These are phyloP conservation scores for Margaritispora aquatica DNA, from an alignment of 495 filamentous ascomycete species.

Conservation along the genomic window DNA sequence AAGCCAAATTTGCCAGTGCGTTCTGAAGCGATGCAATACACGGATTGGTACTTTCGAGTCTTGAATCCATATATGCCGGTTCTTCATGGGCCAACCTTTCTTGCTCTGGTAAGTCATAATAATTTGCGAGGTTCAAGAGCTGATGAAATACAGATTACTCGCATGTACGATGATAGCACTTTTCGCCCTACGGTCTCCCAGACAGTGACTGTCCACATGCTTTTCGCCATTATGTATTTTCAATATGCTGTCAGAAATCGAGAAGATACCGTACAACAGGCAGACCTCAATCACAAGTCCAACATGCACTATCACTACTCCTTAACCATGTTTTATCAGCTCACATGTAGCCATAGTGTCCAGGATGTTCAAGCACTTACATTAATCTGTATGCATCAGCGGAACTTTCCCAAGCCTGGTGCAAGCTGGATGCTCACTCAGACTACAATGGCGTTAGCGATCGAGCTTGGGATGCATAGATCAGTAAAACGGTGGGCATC, in stretches of 20 bases:
- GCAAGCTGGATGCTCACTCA: conserved; percentile 58
- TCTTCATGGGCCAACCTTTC: conserved; percentile 64
- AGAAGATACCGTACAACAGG: conserved; percentile 42
- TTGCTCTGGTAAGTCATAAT: conserved; percentile 50
- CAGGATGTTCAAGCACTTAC: conserved; percentile 65
- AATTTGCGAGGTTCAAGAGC: not conserved
- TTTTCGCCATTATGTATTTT: conserved; percentile 70
- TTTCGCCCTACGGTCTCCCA: conserved; percentile 57
- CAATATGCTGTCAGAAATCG: conserved; percentile 62
- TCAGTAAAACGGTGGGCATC: conserved; percentile 56
- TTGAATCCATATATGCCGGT: conserved; percentile 67
- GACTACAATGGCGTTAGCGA: conserved; percentile 53
- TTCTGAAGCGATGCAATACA: conserved; percentile 53
- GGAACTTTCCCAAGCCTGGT: conserved; percentile 74
- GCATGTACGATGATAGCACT: conserved; percentile 54
- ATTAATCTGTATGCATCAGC: conserved; percentile 61
- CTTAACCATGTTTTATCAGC: conserved; percentile 56
- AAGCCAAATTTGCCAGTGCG: conserved; percentile 50
- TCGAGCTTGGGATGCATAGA: conserved; percentile 69
- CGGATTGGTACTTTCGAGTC: conserved; percentile 66
- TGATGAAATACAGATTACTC: conserved; percentile 39
- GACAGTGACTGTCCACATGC: conserved; percentile 66
- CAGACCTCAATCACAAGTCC: conserved; percentile 50
- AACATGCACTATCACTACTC: conserved; percentile 73
- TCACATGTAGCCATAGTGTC: conserved; percentile 50